Evolutionary conservation across 139 green algal genomes (phyloP), one percentile per base, ranked within the genome.

Genomic region (Nannochloris sp.): DNA sequence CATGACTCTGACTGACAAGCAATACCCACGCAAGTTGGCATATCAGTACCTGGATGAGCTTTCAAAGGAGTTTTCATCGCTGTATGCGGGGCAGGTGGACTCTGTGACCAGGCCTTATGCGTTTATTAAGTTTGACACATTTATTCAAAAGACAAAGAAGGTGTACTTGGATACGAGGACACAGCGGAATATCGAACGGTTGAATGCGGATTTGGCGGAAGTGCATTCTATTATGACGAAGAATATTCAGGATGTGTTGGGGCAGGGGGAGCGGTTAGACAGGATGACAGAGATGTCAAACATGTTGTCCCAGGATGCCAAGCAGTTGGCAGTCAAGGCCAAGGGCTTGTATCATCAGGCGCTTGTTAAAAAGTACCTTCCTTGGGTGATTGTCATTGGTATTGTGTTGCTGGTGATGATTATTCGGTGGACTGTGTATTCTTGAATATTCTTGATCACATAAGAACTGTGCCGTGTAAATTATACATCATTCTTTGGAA

Each of bases 61-160:
- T 45, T 74, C 81, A 26, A 84, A 74, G 37, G 94, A 99, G 72
- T 99, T 99, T 69, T 73, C 67, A 17, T 72, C 81, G 25, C 69
- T 96, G 64, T 97, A 97, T 61, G 83, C 83, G 5, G 45, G 56
- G 2, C 82, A 96, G 62, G 86, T 97, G 48, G 91, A 97, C 3
- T 76, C 66, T n/a, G 89, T 92, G 5, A 85, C 81, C 16, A 74
- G 92, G 30, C 94, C 93, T 0, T 99, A 98, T 61, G 94, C 94
- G 5, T 99, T 98, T 75, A 97, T 99, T 64, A 99, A 99, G 71
- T 99, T 99, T 77, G 92, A 99, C 78, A 99, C 92, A 0, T 98
- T 98, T 70, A 98, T 99, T 58, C 91, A 97, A 70, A 97, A 96
- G 69, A 99, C 92, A 3, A 95, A 91, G 71, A 96, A 96, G 75